Evolutionary conservation across 176 grass and related monocot genomes (phyloP).

Genomic region (Coix lacrymajobi): DNA sequence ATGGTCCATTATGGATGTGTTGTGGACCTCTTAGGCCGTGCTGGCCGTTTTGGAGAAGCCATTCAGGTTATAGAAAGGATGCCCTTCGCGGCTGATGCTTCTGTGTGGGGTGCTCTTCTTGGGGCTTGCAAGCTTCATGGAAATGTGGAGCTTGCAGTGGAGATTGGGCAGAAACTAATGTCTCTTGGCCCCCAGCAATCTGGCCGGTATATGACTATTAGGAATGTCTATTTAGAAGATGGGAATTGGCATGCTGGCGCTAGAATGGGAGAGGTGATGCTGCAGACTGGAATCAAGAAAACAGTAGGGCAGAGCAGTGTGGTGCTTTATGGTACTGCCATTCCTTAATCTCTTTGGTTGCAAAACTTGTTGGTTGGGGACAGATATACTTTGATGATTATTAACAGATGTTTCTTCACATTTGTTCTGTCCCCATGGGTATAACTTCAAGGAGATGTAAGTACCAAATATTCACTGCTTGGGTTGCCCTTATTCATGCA

Average conservation of each 20-base stretch:
- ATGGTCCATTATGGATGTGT: constrained; percentile 84
- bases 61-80: constrained; percentile 49
- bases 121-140: constrained; percentile 62
- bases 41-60: constrained; percentile 46
- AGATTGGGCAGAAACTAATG: constrained; percentile 45
- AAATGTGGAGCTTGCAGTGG: constrained; percentile 33
- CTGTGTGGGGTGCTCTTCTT: constrained; percentile 76
- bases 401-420: background rate
- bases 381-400: background rate
- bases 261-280: constrained; percentile 50
- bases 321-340: background rate
- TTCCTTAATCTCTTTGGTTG: background rate
- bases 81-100: constrained; percentile 54
- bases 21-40: constrained; percentile 54
- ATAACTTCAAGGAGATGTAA: background rate
- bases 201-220: constrained; percentile 44
- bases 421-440: background rate
- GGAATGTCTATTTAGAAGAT: constrained; percentile 53
- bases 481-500: background rate
- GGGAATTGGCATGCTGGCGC: constrained; percentile 54
- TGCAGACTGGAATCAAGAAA: constrained; percentile 56
- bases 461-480: background rate
- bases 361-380: background rate
- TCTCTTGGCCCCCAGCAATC: constrained; percentile 42
- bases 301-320: constrained; percentile 42